Conservation (phyloP, 1,284 basidiomycete genomes). For the Takashimella koratensis region DNA sequence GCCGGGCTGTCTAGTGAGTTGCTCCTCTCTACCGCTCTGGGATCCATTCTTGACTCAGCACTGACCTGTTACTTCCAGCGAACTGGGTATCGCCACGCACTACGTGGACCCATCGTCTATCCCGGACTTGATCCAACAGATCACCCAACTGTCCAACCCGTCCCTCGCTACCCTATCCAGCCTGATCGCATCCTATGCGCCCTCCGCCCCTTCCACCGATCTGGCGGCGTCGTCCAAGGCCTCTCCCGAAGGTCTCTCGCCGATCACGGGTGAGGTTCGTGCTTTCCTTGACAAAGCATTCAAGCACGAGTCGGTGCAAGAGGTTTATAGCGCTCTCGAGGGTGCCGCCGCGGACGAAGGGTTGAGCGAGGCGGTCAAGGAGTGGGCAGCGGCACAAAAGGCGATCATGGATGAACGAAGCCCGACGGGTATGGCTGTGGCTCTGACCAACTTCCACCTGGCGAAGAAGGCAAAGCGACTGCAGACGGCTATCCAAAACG, state of each 20-base stretch:
- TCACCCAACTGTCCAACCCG: conserved; percentile 42
- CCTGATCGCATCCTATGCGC: conserved; percentile 24
- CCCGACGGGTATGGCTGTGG: conserved; percentile 85
- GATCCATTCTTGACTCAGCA: neutral
- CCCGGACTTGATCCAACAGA: conserved; percentile 56
- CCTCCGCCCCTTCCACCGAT: conserved; percentile 50
- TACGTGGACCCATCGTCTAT: conserved; percentile 73
- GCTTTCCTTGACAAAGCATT: conserved; percentile 76
- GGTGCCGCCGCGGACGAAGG: conserved; percentile 40
- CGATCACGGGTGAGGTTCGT: conserved; percentile 63
- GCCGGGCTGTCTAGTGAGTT: conserved; percentile 77
- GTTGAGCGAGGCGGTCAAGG: conserved; percentile 54
- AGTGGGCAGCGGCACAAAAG: conserved; percentile 72
- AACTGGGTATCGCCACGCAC: conserved; percentile 87
- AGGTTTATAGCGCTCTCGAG: conserved; percentile 63
- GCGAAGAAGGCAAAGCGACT: conserved; percentile 61
- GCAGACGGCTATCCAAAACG: conserved; percentile 70
- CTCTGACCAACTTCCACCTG: conserved; percentile 69
- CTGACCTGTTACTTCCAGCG: conserved; percentile 55
- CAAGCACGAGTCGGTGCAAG: conserved; percentile 62
- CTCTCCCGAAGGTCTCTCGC: conserved; percentile 57
- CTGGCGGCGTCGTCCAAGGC: conserved; percentile 57
- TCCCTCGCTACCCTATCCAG: conserved; percentile 22
- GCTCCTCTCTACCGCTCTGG: neutral
- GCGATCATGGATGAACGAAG: conserved; percentile 65